Conservation (phyloP, 1,284 basidiomycete genomes). For the Malassezia yamatoensis region DNA sequence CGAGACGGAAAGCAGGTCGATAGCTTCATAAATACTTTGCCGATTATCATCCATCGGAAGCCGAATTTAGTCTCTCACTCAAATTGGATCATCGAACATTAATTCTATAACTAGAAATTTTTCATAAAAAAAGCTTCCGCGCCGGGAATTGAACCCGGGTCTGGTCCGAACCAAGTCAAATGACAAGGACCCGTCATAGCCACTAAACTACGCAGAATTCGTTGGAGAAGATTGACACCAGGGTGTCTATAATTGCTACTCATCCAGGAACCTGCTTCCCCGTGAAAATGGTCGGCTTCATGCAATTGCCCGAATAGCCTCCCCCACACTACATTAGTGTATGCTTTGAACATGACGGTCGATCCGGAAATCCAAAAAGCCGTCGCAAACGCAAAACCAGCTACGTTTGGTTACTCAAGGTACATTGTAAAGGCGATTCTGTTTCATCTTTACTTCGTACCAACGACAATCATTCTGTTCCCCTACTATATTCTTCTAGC, state of each 20-base stretch:
- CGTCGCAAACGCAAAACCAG: not conserved
- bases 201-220: constrained; percentile 21
- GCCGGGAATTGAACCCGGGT: constrained; percentile 24
- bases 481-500: constrained; percentile 30
- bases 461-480: constrained; percentile 23
- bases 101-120: too few relatives aligned
- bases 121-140: constrained; percentile 15
- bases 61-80: too few relatives aligned
- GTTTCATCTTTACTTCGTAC: constrained; percentile 35
- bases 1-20: not conserved
- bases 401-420: not conserved
- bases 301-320: not conserved
- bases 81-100: too few relatives aligned
- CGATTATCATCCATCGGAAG: too few relatives aligned
- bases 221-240: not conserved
- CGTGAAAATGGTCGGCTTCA: not conserved
- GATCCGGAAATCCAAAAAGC: not conserved
- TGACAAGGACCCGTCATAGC: constrained; percentile 23
- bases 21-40: not conserved
- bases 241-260: not conserved
- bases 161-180: constrained; percentile 12
- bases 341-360: not conserved
- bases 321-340: not conserved
- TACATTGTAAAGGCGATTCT: constrained; percentile 15
- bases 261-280: too few relatives aligned